Evolutionary conservation across 1,139 yeast genomes (phyloP), one percentile per base, ranked within the genome.

Genomic region (Saccharomyces uvarum): DNA sequence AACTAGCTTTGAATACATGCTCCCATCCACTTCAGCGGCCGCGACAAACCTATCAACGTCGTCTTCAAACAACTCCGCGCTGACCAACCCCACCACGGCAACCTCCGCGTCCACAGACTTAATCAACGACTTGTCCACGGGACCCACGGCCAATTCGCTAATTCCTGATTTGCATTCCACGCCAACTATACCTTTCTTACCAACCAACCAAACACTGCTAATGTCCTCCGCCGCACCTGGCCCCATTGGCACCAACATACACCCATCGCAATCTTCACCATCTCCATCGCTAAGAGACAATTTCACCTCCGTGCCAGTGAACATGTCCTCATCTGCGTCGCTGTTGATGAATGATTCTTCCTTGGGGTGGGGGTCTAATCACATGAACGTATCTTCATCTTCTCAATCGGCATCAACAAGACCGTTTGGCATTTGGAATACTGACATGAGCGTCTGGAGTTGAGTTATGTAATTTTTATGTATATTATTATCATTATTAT

Each of bases 391-490:
- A n/a, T 48, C 62, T 16, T 57, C 66, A 11, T 61, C 69, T 19
- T 59, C 59, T 26, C 44, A 38, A 38, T 24, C 44, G 21, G 56
- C 59, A 21, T 56, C 66, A 13, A 7, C 51, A 31, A 48, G 46
- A 29, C 52, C 42, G 7, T 63, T 65, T 56, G 69, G 70, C 27
- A 67, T 68, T 53, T 68, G 71, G 71, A 67, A 64, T 53, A 65
- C 61, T 52, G 68, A 68, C 53, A 68, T 67, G 70, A 68, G 70
- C 48, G 72, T 69, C 41, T 68, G 72, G 72, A 68, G 71, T 55
- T 69, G 48, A 59, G 26, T 14, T 29, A 29, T 13, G 19, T n/a
- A 16, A 50, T 50, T 53, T 55, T 46, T 53, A 29, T 47, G 52
- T 41, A 53, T 42, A 31, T 50, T 29, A 26, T 44, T 24, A 47